phyloP scores from a whole-genome alignment of 768 basidiomycete genomes.

The Serpula lacrymans region DNA sequence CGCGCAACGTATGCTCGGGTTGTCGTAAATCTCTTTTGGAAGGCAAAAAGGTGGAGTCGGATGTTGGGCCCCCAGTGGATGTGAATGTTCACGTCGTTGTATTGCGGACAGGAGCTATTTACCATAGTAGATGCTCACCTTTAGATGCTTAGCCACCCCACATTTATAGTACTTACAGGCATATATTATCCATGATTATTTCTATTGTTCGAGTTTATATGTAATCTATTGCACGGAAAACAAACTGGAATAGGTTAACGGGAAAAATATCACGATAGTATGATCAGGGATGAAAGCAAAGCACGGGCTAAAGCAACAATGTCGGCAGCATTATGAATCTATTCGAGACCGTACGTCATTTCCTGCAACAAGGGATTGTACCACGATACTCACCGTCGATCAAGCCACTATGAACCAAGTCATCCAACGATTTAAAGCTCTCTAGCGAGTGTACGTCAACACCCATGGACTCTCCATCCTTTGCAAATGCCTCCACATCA shows the following conservation, averaged over 20 bases:
- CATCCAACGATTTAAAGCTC: slow-evolving; percentile 52
- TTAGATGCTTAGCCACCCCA: slow-evolving; percentile 11
- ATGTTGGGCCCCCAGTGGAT: too few species aligned
- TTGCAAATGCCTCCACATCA: slow-evolving; percentile 82
- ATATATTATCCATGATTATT: background rate
- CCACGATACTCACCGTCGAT: slow-evolving; percentile 32
- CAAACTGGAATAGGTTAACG: background rate
- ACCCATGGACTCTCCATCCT: slow-evolving; percentile 69
- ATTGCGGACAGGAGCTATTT: slow-evolving; percentile 57
- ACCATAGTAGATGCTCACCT: slow-evolving; percentile 46
- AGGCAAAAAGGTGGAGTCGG: background rate
- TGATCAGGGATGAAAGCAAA: too few species aligned
- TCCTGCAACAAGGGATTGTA: too few species aligned
- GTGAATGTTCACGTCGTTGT: slow-evolving; percentile 38
- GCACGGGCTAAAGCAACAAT: background rate
- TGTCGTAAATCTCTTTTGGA: slow-evolving; percentile 52
- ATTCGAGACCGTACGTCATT: too few species aligned
- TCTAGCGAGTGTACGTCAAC: slow-evolving; percentile 54
- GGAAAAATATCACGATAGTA: too few species aligned
- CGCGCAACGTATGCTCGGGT: slow-evolving; percentile 43
- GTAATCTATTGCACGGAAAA: background rate
- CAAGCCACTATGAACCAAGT: slow-evolving; percentile 51
- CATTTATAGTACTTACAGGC: background rate
- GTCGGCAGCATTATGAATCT: too few species aligned
- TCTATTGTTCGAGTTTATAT: slow-evolving; percentile 3